phyloP scores from a whole-genome alignment of 2,329 filamentous ascomycete genomes.

The Penicillium concentricum region DNA sequence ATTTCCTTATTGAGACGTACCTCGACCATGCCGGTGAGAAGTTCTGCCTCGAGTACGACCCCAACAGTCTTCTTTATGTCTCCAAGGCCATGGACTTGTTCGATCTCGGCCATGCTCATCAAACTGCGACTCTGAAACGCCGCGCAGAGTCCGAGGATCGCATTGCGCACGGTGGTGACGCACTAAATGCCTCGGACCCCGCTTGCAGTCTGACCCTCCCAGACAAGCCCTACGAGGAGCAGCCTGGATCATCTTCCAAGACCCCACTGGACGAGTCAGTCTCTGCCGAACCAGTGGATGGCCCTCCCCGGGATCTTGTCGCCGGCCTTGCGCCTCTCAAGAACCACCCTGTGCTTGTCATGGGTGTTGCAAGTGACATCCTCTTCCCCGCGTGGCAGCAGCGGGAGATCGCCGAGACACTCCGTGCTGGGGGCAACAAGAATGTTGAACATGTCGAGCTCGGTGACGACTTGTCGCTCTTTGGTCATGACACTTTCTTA shows the following conservation, averaged over 20 bases:
- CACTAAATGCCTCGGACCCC: constrained; percentile 41
- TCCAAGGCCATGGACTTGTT: constrained; percentile 99
- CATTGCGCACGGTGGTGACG: constrained; percentile 51
- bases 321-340: constrained; percentile 69
- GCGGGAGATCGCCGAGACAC: constrained; percentile 82
- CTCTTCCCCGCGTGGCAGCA: constrained; percentile 98
- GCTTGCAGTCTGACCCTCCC: constrained; percentile 81
- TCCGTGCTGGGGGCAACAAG: constrained; percentile 74
- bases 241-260: constrained; percentile 56
- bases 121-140: constrained; percentile 61
- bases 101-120: constrained; percentile 75
- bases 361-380: constrained; percentile 94
- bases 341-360: constrained; percentile 78
- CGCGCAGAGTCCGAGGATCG: constrained; percentile 61
- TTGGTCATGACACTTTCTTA: constrained; percentile 95
- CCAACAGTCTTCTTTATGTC: constrained; percentile 92
- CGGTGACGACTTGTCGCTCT: constrained; percentile 89
- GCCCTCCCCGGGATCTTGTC: constrained; percentile 76
- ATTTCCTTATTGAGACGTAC: constrained; percentile 97
- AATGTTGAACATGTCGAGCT: constrained; percentile 85
- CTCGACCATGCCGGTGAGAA: constrained; percentile 98
- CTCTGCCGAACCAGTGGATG: constrained; percentile 21
- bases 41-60: constrained; percentile 93
- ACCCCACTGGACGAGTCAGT: constrained; percentile 34
- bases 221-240: constrained; percentile 80